Evolutionary conservation across 1,284 basidiomycete species (phyloP).

Genomic region (Cyathus olla): DNA sequence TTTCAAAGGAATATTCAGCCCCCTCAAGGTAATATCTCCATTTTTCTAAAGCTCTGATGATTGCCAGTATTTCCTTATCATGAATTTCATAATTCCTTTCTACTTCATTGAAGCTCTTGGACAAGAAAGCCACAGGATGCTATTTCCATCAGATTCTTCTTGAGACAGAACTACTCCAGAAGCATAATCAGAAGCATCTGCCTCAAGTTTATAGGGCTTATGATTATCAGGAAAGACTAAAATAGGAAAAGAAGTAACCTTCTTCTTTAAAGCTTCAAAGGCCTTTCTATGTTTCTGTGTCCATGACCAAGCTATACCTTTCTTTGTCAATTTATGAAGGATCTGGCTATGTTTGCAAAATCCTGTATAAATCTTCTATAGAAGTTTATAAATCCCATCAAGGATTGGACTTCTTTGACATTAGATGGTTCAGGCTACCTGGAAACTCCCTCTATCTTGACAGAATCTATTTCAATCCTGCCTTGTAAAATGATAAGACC

Average conservation of each 20-base stretch:
- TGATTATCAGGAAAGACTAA: constrained; percentile 21
- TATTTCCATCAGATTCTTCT: constrained; percentile 27
- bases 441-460: constrained; percentile 20
- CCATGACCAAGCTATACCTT: constrained; percentile 21
- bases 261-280: constrained; percentile 25
- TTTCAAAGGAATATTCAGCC: constrained; percentile 21
- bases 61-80: constrained; percentile 58
- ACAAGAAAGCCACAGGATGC: constrained; percentile 40
- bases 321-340: constrained; percentile 25
- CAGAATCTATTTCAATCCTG: constrained; percentile 16
- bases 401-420: constrained; percentile 25
- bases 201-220: constrained; percentile 28
- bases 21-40: constrained; percentile 54
- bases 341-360: constrained; percentile 37
- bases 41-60: constrained; percentile 46
- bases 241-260: constrained; percentile 7
- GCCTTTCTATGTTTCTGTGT: constrained; percentile 12
- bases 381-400: constrained; percentile 43
- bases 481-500: constrained; percentile 20
- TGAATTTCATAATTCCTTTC: constrained; percentile 59
- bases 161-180: constrained; percentile 36
- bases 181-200: constrained; percentile 35
- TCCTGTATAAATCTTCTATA: constrained; percentile 52
- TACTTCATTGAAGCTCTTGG: constrained; percentile 31
- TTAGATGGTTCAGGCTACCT: constrained; percentile 20